Evolutionary conservation across 164 flowering plant species (phyloP), one percentile per base, ranked within the genome.

Genomic region (Umbellularia californica): DNA sequence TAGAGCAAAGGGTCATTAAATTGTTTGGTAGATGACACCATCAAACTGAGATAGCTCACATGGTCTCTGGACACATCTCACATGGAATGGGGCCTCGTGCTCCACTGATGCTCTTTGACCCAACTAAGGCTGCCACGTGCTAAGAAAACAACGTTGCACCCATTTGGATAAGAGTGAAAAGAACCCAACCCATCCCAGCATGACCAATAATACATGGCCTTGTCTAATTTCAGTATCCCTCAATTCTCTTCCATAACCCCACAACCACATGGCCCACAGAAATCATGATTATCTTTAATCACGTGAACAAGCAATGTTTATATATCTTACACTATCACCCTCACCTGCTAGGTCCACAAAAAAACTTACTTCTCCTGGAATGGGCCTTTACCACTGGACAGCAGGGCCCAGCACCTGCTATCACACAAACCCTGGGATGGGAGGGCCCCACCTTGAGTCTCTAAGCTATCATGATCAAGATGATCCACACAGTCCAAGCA

Each of bases 1-100:
- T 22, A 23, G 67, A 33, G 11, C 41, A 25, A 7, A 66, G 20
- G 22, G 20, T 27, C 69, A 66, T 30, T 27, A 28, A 66, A 27
- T 4, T 30, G 69, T 27, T 66, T 14, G 69, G 69, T 66, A 27
- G 69, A 66, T 30, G 69, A 27, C 20, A 33, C 28, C 41, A 66
- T 66, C 47, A 66, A 66, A 27, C 50, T 28, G 50, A 12, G 69
- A 66, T 12, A 66, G 17, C n/a, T 66, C 69, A 66, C 69, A 66
- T 66, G 24, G 28, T 64, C 30, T 35, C 17, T 3, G 30, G 69
- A 66, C 47, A 66, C 69, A 66, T 66, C 69, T 30, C 69, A 66
- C 69, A 30, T 66, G 69, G 69, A 15, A 66, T 30, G 30, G 67
- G 67, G 13, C 17, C 67, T 25, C 10, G 17, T 13, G 28, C 28